These are phyloP conservation scores for Lasiosphaeris hirsuta DNA, from an alignment of 495 filamentous ascomycete genomes.

Conservation along the genomic window DNA sequence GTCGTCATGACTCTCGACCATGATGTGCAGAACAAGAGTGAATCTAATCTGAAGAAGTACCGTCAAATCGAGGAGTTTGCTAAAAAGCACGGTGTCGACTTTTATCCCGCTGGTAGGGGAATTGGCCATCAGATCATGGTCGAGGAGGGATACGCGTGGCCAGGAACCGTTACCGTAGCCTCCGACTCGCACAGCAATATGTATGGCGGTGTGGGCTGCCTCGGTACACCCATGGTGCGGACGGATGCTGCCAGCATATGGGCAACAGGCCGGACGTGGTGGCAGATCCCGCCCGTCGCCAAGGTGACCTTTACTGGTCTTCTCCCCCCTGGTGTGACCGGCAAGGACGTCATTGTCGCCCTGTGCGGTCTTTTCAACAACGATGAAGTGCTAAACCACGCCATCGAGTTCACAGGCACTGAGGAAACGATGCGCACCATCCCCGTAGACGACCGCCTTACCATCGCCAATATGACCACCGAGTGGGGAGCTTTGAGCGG, in stretches of 20 bases:
- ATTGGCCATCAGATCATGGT: slow-evolving; percentile 40
- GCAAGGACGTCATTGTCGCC: slow-evolving; percentile 93
- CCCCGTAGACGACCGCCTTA: slow-evolving; percentile 71
- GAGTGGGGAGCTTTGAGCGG: slow-evolving; percentile 88
- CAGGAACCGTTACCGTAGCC: slow-evolving; percentile 78
- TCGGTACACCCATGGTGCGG: slow-evolving; percentile 77
- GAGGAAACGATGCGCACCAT: slow-evolving; percentile 74
- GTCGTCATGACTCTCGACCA: slow-evolving; percentile 91
- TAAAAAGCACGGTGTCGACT: slow-evolving; percentile 71
- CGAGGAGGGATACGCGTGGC: slow-evolving; percentile 56
- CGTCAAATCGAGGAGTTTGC: slow-evolving; percentile 84
- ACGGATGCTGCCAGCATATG: slow-evolving; percentile 86
- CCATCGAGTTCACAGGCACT: slow-evolving; percentile 82
- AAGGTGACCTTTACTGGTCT: slow-evolving; percentile 73
- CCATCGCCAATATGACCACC: slow-evolving; percentile 93
- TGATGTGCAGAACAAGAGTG: slow-evolving; percentile 85
- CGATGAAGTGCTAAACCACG: slow-evolving; percentile 90
- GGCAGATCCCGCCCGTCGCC: slow-evolving; percentile 83
- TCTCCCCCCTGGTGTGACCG: slow-evolving; percentile 78
- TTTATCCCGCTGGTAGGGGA: slow-evolving; percentile 78
- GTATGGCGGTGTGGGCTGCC: slow-evolving; percentile 79
- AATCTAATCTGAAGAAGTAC: slow-evolving; percentile 83
- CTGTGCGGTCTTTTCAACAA: slow-evolving; percentile 84
- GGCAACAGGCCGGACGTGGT: slow-evolving; percentile 83
- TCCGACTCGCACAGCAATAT: slow-evolving; percentile 83